phyloP scores from a whole-genome alignment of 805 yeast genomes.

The Suhomyces sp. region DNA sequence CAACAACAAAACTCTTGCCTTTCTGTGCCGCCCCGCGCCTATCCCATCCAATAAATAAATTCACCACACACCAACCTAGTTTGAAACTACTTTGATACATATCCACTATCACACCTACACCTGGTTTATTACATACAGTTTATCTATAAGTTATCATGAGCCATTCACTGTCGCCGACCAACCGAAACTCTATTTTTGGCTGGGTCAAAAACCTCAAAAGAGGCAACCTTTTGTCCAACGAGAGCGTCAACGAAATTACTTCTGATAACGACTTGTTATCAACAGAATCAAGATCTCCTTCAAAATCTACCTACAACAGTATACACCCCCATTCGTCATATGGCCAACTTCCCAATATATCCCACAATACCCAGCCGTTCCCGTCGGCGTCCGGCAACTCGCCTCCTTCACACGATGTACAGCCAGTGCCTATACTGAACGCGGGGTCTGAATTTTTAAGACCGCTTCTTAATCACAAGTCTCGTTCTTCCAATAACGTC shows the following conservation, averaged over 20 bases:
- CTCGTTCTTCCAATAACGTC: slow-evolving; percentile 49
- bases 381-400: slow-evolving; percentile 4
- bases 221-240: slow-evolving; percentile 34
- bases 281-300: slow-evolving; percentile 13
- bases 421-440: slow-evolving; percentile 1
- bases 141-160: slow-evolving; percentile 33
- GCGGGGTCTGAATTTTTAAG: slow-evolving; percentile 31
- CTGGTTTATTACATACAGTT: too few relatives aligned
- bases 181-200: slow-evolving; percentile 39
- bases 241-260: slow-evolving; percentile 34
- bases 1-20: too few relatives aligned
- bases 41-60: too few relatives aligned
- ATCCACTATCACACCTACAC: too few relatives aligned
- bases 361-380: slow-evolving; percentile 4
- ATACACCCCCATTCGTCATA: not conserved
- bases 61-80: too few relatives aligned
- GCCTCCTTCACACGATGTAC: slow-evolving; percentile 7
- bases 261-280: slow-evolving; percentile 17
- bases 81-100: too few relatives aligned
- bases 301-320: slow-evolving; percentile 9
- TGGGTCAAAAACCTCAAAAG: slow-evolving; percentile 46
- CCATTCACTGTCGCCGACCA: slow-evolving; percentile 38
- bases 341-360: not conserved
- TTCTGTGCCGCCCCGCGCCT: too few relatives aligned
- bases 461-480: slow-evolving; percentile 49